Evolutionary conservation across 345 rosid genomes (phyloP), one percentile per base, ranked within the genome.

Genomic region (Combretum micranthum): DNA sequence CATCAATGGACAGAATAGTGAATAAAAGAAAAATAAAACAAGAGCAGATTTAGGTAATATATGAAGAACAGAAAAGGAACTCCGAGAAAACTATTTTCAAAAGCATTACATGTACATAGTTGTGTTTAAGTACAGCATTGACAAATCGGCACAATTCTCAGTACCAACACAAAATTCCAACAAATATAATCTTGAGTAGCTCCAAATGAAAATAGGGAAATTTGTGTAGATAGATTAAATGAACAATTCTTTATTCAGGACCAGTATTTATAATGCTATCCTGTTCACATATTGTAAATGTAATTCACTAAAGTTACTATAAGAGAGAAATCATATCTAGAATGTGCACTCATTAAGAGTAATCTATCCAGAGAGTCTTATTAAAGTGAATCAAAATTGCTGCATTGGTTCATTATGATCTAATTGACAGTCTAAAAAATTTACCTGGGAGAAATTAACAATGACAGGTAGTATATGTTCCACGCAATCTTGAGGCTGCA

Each of bases 391-490:
- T 56, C 49, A 43, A 16, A 16, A 53, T 19, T 20, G 26, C 39
- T 32, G 6, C 9, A 32, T 25, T 32, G 39, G 39, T 32, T 32
- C 39, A 32, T 32, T 32, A 32, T 7, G 39, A 11, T 32, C 39
- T 32, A 32, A 32, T 32, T 15, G 42, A 52, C 32, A 52, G 25
- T 37, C 43, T 18, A 25, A 51, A 39, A 42, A 42, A 13, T 22
- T 16, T 77, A 84, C 98, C 93, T 88, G 98, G 12, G 98, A 92
- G 78, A 92, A 92, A 72, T 70, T 92, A 53, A 84, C 98, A 57
- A 92, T 84, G 55, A 88, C 95, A 9, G 98, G 95, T 42, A 92
- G 95, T 71, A 88, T 78, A 74, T 86, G 93, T 37, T 85, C 73
- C 12, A 88, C 81, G 62, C 98, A 92, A 72, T 92, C 98, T 67